Percentiles rank a stretch among this genome's conserved stretches.
Conservation (phyloP, 257 asterid species). For the Plectranthus barbatus region DNA sequence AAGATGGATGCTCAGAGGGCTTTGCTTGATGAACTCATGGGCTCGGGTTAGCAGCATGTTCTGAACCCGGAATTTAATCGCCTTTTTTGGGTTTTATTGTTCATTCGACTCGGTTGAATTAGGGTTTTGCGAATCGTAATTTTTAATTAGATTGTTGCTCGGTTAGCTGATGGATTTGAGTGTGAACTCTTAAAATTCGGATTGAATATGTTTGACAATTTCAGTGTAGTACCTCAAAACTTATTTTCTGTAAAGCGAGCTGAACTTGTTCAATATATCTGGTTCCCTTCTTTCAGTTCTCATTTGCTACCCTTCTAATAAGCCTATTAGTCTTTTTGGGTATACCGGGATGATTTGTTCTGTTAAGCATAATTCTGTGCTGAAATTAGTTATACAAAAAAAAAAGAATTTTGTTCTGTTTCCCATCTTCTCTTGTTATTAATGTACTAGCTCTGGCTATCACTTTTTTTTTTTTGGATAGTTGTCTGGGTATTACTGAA, state of each 20-base stretch:
- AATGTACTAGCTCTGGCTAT: neutral
- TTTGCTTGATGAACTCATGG: constrained; percentile 91
- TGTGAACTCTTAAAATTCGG: neutral
- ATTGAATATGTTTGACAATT: neutral
- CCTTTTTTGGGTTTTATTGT: neutral
- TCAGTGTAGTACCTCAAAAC: neutral
- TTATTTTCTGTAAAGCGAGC: too few species aligned
- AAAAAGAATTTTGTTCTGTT: too few species aligned
- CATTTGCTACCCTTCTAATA: neutral
- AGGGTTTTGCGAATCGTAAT: neutral
- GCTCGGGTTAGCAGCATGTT: constrained; percentile 45
- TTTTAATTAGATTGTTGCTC: constrained; percentile 3
- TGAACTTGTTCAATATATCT: neutral
- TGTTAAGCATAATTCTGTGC: neutral
- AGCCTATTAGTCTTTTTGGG: neutral
- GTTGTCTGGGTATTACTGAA: neutral
- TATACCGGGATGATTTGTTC: neutral
- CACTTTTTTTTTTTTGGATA: too few species aligned
- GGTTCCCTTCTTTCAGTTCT: neutral
- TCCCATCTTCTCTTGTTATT: neutral
- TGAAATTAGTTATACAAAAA: neutral
- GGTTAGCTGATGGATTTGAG: constrained; percentile 3
- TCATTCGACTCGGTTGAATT: neutral
- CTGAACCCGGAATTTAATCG: constrained; percentile 16
- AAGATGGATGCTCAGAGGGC: constrained; percentile 92